phyloP scores from a whole-genome alignment of 2,329 filamentous ascomycete genomes.

The Phialemonium atrogriseum region DNA sequence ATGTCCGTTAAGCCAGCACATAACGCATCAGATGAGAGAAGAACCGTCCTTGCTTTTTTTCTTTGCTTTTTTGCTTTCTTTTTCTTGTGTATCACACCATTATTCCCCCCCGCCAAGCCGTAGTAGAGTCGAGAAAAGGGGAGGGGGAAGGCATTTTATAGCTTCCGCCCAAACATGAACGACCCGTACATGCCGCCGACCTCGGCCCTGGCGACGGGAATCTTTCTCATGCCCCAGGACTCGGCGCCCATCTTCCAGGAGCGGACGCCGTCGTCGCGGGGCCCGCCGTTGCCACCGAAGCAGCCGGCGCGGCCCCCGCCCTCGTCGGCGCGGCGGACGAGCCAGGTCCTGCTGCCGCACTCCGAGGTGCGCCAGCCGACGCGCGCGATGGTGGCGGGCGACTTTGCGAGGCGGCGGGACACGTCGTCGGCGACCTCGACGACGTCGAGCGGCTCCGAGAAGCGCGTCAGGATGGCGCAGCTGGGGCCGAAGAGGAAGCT shows the following conservation, averaged over 20 bases:
- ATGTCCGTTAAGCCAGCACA: no score
- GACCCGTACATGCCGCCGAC: slow-evolving; percentile 89
- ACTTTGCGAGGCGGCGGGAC: slow-evolving; percentile 55
- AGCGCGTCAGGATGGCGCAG: slow-evolving; percentile 47
- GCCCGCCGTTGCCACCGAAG: slow-evolving; percentile 22
- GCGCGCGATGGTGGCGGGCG: slow-evolving; percentile 48
- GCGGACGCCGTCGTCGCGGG: slow-evolving; percentile 48
- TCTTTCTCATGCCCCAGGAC: slow-evolving; percentile 81
- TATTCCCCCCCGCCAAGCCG: no score
- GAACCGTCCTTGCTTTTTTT: no score
- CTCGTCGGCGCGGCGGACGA: slow-evolving; percentile 48
- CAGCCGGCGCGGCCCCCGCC: slow-evolving; percentile 2
- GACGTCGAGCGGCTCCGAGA: slow-evolving; percentile 63
- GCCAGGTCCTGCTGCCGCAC: slow-evolving; percentile 55
- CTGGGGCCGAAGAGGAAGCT: slow-evolving; percentile 41
- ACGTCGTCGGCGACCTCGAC: slow-evolving; percentile 66
- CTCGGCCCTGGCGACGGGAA: slow-evolving; percentile 85
- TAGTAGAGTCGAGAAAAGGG: neutral
- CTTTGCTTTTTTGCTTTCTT: no score
- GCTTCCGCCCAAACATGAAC: slow-evolving; percentile 54
- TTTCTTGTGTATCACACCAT: no score
- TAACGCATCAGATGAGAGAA: no score
- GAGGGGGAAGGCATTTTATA: slow-evolving; percentile 33
- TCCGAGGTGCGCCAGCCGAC: slow-evolving; percentile 66
- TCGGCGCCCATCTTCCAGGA: slow-evolving; percentile 79